Evolutionary conservation across 1,139 yeast genomes (phyloP), one percentile per base, ranked within the genome.

Genomic region (Yueomyces sp.): DNA sequence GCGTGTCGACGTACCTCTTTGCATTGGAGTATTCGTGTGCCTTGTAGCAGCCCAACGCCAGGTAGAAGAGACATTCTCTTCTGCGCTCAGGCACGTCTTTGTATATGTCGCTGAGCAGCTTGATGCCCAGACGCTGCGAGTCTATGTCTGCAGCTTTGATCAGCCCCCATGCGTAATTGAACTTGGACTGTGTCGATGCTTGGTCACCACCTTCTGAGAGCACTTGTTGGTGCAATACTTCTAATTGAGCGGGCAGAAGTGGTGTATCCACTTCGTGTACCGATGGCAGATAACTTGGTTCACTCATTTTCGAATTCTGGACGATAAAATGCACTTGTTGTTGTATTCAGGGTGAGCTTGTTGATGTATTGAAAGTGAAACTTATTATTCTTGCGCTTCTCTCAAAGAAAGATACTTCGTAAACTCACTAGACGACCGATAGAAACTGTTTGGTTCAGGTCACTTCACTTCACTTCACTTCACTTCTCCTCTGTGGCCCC

Each of bases 161-260:
- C 43, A 91, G 68, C 1, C 95, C 98, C 98, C 99, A 93, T 1
- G 96, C 95, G 55, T 84, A 85, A 63, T 91, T 93, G 70, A 93
- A 93, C 46, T 78, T 75, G 3, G 96, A 81, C 60, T 86, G 96
- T 0, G 85, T 72, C 0, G 87, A 72, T 1, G 86, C 89, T 41
- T 73, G 68, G 7, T 93, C 94, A 4, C 64, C 63, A 36, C 83
- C 80, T 60, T 93, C 98, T 2, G 81, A 69, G 34, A 78, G 75
- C 39, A 86, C 85, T 54, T 89, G 96, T 54, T 80, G 75, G 48
- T 76, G 78, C 37, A 91, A 72, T 3, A 87, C 73, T 19, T 75
- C 78, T 40, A 93, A 69, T 57, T 91, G 94, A 46, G 81, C 83
- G 3, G 75, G 71, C 1, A 89, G 70, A 37, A 91, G 73, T 0